Evolutionary conservation across 768 basidiomycete genomes (phyloP), one percentile per base, ranked within the genome.

Genomic region (Psilocybe cubensis): DNA sequence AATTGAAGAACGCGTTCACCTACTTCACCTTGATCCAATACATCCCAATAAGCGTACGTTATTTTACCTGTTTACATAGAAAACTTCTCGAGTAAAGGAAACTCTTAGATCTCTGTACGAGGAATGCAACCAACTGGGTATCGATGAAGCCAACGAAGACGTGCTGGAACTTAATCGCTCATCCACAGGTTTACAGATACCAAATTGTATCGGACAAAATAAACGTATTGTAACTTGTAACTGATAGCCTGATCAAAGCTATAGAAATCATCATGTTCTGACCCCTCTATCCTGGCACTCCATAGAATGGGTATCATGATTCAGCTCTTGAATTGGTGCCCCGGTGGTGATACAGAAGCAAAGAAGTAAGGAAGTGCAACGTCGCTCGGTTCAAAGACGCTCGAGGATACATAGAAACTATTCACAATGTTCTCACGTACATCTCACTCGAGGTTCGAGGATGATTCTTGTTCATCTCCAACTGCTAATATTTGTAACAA

Each of bases 121-220:
- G 31, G 31, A 31, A 31, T 31, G 31, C 14, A 31, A 31, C 31
- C 7, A 31, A 31, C 31, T 31, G 31, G 31, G 31, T 12, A 31
- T 31, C 31, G 31, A 31, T 31, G 31, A 31, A 31, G 31, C 7
- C 14, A 12, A 31, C 14, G 31, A 31, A 12, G 31, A 31, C 31
- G 31, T 31, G 31, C 7, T 7, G 31, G 31, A 7, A 31, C 23
- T 31, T 7, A 31, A 31, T 12, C 31, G 31, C 31, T 31, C 31
- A 63, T 60, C 51, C 54, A 59, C 31, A 60, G 60, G 55, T 41
- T 63, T 44, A 60, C 54, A 54, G 27, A 52, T 56, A 33, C 21
- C 21, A 59, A 63, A 58, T 54, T 55, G 51, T 45, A 58, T 52
- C 45, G 33, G 42, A 51, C 20, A 54, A 53, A 20, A 49, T 33